phyloP scores from a whole-genome alignment of 2,329 filamentous ascomycete genomes.

The Penicillium verrucosum region DNA sequence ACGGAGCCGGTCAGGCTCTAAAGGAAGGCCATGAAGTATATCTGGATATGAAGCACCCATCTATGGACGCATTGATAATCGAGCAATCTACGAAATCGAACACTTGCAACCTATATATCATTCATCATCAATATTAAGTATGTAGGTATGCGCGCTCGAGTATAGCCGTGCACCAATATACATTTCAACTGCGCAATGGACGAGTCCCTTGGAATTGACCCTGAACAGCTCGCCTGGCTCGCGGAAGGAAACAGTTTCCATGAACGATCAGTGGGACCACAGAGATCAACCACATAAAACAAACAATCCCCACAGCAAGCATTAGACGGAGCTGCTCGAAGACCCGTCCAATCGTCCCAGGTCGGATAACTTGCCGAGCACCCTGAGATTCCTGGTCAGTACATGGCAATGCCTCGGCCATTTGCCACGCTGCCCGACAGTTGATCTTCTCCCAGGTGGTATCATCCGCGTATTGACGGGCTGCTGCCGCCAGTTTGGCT shows the following conservation, averaged over 20 bases:
- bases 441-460: conserved; percentile 71
- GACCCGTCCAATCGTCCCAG: conserved; percentile 8
- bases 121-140: neutral
- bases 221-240: conserved; percentile 18
- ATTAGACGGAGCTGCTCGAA: conserved; percentile 29
- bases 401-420: conserved; percentile 48
- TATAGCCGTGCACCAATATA: neutral
- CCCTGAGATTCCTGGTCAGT: conserved; percentile 18
- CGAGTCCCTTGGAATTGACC: conserved; percentile 16
- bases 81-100: neutral
- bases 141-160: neutral
- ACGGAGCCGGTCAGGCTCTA: conserved; percentile 33
- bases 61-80: neutral
- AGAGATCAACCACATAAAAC: conserved; percentile 38
- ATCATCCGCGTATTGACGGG: conserved; percentile 57
- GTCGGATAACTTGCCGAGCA: conserved; percentile 11
- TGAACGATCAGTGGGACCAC: conserved; percentile 39
- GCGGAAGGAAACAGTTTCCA: conserved; percentile 29
- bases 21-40: neutral
- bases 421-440: conserved; percentile 64
- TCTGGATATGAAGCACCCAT: neutral
- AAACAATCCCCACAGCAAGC: conserved; percentile 33
- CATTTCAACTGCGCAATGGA: conserved; percentile 7
- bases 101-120: neutral
- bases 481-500: conserved; percentile 45